A percentile compares a stretch with the other conserved stretches of the same genome.
Conservation (phyloP, 306 rosid genomes). For the Dalbergia oliveri region DNA sequence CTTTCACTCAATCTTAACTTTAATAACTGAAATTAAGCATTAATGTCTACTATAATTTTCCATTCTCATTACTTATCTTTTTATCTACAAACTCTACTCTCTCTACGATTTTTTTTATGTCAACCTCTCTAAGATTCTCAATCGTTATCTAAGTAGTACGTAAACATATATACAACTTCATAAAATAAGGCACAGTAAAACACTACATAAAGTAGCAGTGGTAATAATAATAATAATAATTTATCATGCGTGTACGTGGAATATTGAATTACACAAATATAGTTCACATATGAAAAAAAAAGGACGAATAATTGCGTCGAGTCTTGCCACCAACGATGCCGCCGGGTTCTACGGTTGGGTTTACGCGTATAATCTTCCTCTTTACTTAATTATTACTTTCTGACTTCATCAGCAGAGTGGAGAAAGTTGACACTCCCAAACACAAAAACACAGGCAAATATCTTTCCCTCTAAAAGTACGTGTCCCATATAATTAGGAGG, state of each 20-base stretch:
- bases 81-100: no score
- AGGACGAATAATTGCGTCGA: neutral
- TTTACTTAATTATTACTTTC: neutral
- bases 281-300: neutral
- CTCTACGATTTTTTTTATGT: no score
- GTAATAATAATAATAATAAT: neutral
- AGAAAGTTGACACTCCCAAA: neutral
- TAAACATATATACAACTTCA: no score
- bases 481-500: neutral
- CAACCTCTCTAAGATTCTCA: no score
- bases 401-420: neutral
- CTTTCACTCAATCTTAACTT: no score
- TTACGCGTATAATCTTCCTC: neutral
- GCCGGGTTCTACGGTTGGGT: conserved; percentile 27
- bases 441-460: neutral
- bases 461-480: neutral
- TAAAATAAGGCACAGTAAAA: no score
- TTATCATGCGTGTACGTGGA: no score
- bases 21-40: no score
- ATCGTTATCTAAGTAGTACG: no score
- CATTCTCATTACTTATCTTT: no score
- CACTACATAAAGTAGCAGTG: no score
- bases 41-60: no score
- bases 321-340: neutral
- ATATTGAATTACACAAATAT: neutral